Base-by-base conservation (phyloP, 2,329 filamentous ascomycete genomes). In the Fusarium coffeatum region DNA sequence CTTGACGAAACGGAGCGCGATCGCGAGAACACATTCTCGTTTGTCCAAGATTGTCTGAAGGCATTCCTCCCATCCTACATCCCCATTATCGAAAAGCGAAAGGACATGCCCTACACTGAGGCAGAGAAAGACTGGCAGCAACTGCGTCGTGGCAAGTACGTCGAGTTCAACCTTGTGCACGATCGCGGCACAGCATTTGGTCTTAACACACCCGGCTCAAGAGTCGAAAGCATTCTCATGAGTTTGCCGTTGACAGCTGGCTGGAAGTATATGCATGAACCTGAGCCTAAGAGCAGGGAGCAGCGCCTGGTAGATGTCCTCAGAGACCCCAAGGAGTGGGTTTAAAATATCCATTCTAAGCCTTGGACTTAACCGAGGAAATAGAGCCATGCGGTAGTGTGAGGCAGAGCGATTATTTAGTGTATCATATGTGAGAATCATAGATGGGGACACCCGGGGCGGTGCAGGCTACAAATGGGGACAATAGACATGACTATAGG, bases 111-210 rank as follows among this genome's bases (percentile, higher is more conserved):
- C 0, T 99, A 89, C 76, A 94, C 89, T 0, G 90, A 92, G 49
- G 86, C 90, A 72, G 92, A 98, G 83, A 98, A 97, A 84, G 89
- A 93, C 71, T 99, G 96, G 96, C 96, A 99, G 83, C 96, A 98
- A 83, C 86, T 99, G 68, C 88, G 96, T 51, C 86, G 96, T 71
- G 96, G 96, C n/a, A 87, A 94, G 76, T 99, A 99, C 79, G 96
- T 99, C 68, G 96, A 99, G 82, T 99, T 99, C 82, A 99, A 99
- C 82, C 87, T 99, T 40, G 93, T 99, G 59, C 94, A 99, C 81
- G 96, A 99, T 82, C 89, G 96, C 27, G 96, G 96, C 5, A 99
- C 96, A 4, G 90, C 92, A 10, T 99, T 99, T 80, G 96, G 96
- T 3, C 83, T 99, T 69, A 96, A 96, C 77, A 97, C 95, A 0